These are phyloP conservation scores for Trichoderma asperellum DNA, from an alignment of 2,329 filamentous ascomycete species.

Conservation along the genomic window DNA sequence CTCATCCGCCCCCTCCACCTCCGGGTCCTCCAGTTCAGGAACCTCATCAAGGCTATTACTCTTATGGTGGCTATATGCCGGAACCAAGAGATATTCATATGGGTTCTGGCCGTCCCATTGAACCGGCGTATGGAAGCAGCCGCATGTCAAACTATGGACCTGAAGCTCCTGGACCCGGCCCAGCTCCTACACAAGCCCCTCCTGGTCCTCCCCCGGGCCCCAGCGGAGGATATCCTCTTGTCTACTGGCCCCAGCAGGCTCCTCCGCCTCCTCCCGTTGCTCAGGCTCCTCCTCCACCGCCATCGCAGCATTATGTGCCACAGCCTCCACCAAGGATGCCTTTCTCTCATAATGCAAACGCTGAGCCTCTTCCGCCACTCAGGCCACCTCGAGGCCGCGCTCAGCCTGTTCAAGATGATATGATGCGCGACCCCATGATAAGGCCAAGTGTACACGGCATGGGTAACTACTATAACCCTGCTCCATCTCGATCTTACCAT, in stretches of 20 bases:
- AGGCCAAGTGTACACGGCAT: slow-evolving; percentile 38
- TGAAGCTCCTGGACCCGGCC: slow-evolving; percentile 35
- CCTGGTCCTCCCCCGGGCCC: slow-evolving; percentile 26
- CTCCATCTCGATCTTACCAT: slow-evolving; percentile 39
- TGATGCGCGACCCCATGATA: slow-evolving; percentile 40
- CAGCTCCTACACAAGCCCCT: slow-evolving; percentile 22
- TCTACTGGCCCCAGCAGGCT: slow-evolving; percentile 44
- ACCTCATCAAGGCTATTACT: slow-evolving; percentile 36
- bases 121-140: slow-evolving; percentile 40
- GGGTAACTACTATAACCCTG: slow-evolving; percentile 41
- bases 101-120: slow-evolving; percentile 39
- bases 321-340: slow-evolving; percentile 40
- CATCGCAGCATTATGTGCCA: slow-evolving; percentile 26
- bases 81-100: slow-evolving; percentile 40
- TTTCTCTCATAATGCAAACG: slow-evolving; percentile 42
- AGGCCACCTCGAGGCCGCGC: slow-evolving; percentile 44
- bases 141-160: slow-evolving; percentile 41
- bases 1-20: slow-evolving; percentile 31
- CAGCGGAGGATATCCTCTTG: slow-evolving; percentile 35
- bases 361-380: slow-evolving; percentile 46
- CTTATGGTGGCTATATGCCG: slow-evolving; percentile 38
- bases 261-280: slow-evolving; percentile 34
- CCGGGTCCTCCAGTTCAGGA: slow-evolving; percentile 28
- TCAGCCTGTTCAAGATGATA: slow-evolving; percentile 43
- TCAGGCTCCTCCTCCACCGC: slow-evolving; percentile 33